A percentile compares a stretch with the other conserved stretches of the same genome.
These are phyloP conservation scores for Globisporangium solare DNA, from an alignment of 352 stramenopile genomes.

Conservation along the genomic window DNA sequence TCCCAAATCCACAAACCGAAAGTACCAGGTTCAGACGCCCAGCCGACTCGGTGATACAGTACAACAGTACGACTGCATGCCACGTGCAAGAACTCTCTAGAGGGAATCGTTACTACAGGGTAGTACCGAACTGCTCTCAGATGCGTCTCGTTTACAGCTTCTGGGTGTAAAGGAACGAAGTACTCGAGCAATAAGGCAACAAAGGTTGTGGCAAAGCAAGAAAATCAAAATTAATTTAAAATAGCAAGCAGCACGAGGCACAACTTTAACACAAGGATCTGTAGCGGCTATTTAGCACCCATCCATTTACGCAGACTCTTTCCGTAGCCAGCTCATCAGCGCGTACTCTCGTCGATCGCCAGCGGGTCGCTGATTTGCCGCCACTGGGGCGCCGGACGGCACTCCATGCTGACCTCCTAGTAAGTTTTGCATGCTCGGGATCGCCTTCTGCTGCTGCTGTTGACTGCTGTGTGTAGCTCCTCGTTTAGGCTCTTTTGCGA, in stretches of 20 bases:
- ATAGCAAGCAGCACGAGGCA: neutral
- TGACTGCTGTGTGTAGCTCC: neutral
- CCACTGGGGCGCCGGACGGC: conserved; percentile 12
- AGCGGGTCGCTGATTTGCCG: conserved; percentile 16
- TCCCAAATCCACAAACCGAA: conserved; percentile 3
- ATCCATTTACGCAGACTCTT: conserved; percentile 16
- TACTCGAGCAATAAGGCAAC: neutral
- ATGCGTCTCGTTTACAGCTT: too few species aligned
- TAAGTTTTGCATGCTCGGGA: conserved; percentile 49
- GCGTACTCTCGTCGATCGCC: conserved; percentile 49
- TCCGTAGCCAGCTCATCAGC: conserved; percentile 64
- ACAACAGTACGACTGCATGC: neutral
- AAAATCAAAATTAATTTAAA: neutral
- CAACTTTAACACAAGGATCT: neutral
- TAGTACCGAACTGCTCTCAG: too few species aligned
- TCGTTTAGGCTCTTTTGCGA: conserved; percentile 47
- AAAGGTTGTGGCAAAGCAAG: neutral
- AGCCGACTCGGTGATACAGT: neutral
- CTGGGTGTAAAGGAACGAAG: too few species aligned
- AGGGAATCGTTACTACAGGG: too few species aligned
- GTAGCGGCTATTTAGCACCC: neutral
- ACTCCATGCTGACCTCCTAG: conserved; percentile 26
- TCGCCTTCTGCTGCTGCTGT: conserved; percentile 28
- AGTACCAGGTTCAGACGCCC: neutral
- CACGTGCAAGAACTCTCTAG: too few species aligned